A percentile compares a stretch with the other conserved stretches of the same genome.
phyloP scores from a whole-genome alignment of 108 stramenopile species.

The Fragilaria radians region DNA sequence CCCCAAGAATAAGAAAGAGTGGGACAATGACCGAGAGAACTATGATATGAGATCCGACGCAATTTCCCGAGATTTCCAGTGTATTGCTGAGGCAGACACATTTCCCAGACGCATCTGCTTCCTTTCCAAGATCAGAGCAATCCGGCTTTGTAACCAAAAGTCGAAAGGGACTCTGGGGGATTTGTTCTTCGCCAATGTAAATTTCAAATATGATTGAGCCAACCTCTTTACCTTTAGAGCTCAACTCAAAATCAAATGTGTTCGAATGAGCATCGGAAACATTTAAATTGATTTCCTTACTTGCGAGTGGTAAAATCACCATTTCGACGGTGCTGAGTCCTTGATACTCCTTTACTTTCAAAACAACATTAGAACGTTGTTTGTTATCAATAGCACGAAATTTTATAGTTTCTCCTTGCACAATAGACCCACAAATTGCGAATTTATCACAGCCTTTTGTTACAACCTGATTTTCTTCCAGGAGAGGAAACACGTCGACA shows the following conservation, averaged over 20 bases:
- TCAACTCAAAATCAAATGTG: background rate
- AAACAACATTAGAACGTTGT: background rate
- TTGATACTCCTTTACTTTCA: slow-evolving; percentile 1
- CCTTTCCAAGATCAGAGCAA: slow-evolving; percentile 4
- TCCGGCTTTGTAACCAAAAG: slow-evolving; percentile 8
- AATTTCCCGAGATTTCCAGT: background rate
- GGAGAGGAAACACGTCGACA: slow-evolving; percentile 15
- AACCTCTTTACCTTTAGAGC: background rate
- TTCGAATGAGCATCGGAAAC: too few species aligned
- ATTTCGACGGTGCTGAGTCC: background rate
- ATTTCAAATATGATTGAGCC: slow-evolving; percentile 20
- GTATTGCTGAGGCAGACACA: slow-evolving; percentile 11
- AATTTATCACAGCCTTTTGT: slow-evolving; percentile 22
- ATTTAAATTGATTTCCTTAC: too few species aligned
- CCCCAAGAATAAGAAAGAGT: background rate
- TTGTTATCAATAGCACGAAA: slow-evolving; percentile 10
- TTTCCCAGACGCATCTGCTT: slow-evolving; percentile 7
- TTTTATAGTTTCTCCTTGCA: slow-evolving; percentile 1
- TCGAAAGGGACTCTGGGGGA: slow-evolving; percentile 24
- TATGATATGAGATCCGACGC: background rate
- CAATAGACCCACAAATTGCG: slow-evolving; percentile 12
- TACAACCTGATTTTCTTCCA: background rate
- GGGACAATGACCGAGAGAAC: background rate
- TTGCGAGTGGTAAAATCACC: background rate
- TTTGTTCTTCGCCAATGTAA: slow-evolving; percentile 15